Evolutionary conservation across 495 filamentous ascomycete genomes (phyloP), one percentile per base, ranked within the genome.

Genomic region (Patellaria atrata): DNA sequence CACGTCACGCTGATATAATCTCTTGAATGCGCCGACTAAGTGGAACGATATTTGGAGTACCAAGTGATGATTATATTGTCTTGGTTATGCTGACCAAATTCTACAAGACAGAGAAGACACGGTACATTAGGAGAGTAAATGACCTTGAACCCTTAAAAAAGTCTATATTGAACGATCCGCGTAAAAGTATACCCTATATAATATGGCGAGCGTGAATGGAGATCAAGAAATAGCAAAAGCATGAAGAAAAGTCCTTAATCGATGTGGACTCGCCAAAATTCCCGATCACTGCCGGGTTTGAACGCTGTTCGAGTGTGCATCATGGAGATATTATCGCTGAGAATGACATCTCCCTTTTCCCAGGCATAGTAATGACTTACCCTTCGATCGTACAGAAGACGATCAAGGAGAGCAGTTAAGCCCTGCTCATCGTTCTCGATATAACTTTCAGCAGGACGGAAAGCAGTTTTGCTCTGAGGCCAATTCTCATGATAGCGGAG

Each of bases 401-500:
- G 30, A 29, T 63, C 57, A 3, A 70, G 29, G n/a, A 56, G 28
- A 11, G 48, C 38, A 0, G 34, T 38, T 0, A 53, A 14, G 6
- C 20, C 30, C 28, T 43, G 37, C 1, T 35, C 30, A 5, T 44
- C 32, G 30, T 64, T 65, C 13, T 67, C 60, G 16, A 73, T 61
- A 0, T 43, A 56, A 7, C 68, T 53, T n/a, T 62, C 38, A 3
- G 53, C 61, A 0, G 63, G 57, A 0, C 59, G 59, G 40, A 67
- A 70, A 10, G 58, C 55, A 7, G 67, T 69, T 41, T 63, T 62
- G 20, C 42, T 56, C 13, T 54, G 44, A 5, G 58, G 59, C 68
- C 70, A 72, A 0, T 65, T 62, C 47, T 71, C 61, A 39, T 73
- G 67, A 49, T 57, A 75, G 21, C 69, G 57, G 10, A 73, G 19